Evolutionary conservation across 495 filamentous ascomycete genomes (phyloP), one percentile per base, ranked within the genome.

Genomic region (Daldinia concentrica): DNA sequence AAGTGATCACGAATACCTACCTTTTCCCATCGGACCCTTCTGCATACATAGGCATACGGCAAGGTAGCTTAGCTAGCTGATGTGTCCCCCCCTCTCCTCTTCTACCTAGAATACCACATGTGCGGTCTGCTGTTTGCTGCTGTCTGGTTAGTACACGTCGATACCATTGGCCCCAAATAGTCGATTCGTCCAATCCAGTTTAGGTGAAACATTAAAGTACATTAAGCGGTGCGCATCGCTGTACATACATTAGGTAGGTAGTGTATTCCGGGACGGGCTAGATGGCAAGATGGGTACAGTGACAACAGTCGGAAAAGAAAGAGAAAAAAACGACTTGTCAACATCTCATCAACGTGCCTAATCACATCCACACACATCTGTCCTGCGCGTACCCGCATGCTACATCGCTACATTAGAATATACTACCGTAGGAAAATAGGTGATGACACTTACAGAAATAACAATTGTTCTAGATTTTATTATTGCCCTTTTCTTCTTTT

Each of bases 321-420:
- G 7, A 39, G 37, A 62, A 22, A 39, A 57, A 62, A 62, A 30
- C 58, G 65, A 62, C 65, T 62, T 62, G 65, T 62, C 50, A 27
- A 62, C 48, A 58, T 62, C 11, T 43, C 32, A 27, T 30, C 29
- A 51, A 52, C 51, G 51, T 69, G 55, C 61, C 67, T 69, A 69
- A 69, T 69, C 67, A 69, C 17, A 36, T 59, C 60, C 37, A 64
- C 43, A 59, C 67, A 69, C 58, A 61, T 69, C 43, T 64, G 9
- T 12, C 54, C 60, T 69, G 61, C 48, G 67, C 60, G 45, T 69
- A 69, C 61, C 61, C 67, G 67, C 61, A 64, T 55, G 52, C 54
- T 55, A 54, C 64, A 66, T 66, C 3, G 43, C 43, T 48, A 24
- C 43, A 48, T 48, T 24, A 7, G 26, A 39, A 22, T n/a, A 66